Base-by-base conservation (phyloP, 2,329 filamentous ascomycete species). In the Penicillium rolfsii region DNA sequence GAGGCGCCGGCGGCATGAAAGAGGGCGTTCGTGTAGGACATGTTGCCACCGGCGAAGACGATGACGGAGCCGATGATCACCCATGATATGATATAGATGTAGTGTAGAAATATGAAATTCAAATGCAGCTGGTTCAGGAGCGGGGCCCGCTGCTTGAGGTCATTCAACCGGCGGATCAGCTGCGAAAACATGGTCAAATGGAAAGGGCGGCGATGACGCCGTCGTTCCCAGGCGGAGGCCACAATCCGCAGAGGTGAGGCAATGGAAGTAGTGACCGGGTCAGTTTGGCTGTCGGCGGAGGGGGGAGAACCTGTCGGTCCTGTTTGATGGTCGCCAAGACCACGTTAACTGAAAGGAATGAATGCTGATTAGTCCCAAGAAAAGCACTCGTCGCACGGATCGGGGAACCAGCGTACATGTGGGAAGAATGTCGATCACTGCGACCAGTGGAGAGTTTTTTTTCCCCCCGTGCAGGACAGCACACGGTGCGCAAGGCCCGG, bases 1-100 rank as follows among this genome's bases (percentile, higher is more conserved):
- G 92, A 89, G 59, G 91, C 83, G 54, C 95, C 94, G 57, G 87
- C 88, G n/a, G 90, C 86, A 69, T 97, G 91, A 82, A 96, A 91
- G 16, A 99, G 84, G 2, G 93, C 89, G 81, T 99, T 93, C 68
- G 95, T 91, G 71, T 96, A 99, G 1, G 76, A 64, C 60, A 97
- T 75, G 16, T 86, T 79, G 28, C 86, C 85, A 4, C 80, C 81
- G 19, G 84, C 85, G 69, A 87, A 97, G 19, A 99, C 76, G 54
- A 96, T 82, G 65, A 97, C 80, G 0, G 93, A 97, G 16, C 87
- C 88, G 50, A 93, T 55, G 1, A 99, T 81, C 4, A 85, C 83
- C 76, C 91, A 86, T 62, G 85, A 81, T 59, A 97, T 84, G 64
- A 99, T 89, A 80, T 92, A 97, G 59, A 89, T 83, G 74, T 98